Conservation (phyloP, 176 grass and related monocot genomes). For the Microstegium vimineum region DNA sequence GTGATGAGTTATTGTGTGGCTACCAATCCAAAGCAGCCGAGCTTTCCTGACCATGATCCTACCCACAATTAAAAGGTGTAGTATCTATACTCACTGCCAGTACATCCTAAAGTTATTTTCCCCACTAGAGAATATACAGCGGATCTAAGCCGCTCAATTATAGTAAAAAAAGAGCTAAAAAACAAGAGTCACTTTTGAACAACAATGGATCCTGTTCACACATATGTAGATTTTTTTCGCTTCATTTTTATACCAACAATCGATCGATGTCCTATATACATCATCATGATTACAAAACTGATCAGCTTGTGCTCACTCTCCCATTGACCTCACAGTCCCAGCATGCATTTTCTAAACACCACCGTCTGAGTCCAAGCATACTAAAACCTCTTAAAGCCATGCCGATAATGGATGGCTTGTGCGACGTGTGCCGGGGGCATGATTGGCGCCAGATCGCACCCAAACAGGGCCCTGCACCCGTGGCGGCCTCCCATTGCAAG, state of each 20-base stretch:
- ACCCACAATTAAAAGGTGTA: no score
- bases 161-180: background rate
- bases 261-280: background rate
- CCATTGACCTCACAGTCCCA: background rate
- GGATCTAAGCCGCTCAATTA: background rate
- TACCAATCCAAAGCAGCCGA: no score
- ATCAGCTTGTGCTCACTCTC: background rate
- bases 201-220: background rate
- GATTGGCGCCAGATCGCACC: slow-evolving; percentile 24
- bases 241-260: background rate
- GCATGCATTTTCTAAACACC: background rate
- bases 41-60: no score
- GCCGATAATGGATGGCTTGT: background rate
- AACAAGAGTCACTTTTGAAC: background rate
- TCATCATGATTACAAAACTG: no score
- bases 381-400: background rate
- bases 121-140: background rate
- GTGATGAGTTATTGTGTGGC: no score
- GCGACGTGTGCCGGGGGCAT: background rate
- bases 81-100: no score
- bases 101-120: background rate
- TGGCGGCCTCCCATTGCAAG: slow-evolving; percentile 33
- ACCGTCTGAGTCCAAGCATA: background rate
- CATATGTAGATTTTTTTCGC: background rate
- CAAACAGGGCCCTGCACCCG: slow-evolving; percentile 1